Evolutionary conservation across 2,329 filamentous ascomycete genomes (phyloP).

Genomic region (Colletotrichum sp.): DNA sequence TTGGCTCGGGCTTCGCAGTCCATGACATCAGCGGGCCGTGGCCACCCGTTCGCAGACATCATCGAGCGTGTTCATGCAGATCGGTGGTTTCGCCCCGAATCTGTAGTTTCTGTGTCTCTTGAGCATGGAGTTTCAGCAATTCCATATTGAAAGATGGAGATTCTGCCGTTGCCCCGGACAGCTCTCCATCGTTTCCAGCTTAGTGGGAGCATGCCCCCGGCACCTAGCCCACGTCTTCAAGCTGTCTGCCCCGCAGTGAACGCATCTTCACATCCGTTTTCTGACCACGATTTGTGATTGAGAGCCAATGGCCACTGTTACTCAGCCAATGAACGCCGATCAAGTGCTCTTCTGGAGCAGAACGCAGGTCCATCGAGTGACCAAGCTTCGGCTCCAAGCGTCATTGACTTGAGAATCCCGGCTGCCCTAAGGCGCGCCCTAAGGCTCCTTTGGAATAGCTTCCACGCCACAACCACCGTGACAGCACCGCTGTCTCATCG

Average conservation of each 20-base stretch:
- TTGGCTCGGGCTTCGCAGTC: neutral
- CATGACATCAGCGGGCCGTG: slow-evolving; percentile 2
- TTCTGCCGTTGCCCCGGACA: neutral
- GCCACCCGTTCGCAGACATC: neutral
- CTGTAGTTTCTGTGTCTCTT: neutral
- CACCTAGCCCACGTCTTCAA: neutral
- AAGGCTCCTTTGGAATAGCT: neutral
- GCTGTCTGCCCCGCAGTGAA: neutral
- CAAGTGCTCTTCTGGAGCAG: neutral
- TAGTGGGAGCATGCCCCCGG: neutral
- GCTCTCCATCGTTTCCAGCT: neutral
- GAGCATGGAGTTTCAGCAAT: neutral
- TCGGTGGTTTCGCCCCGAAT: neutral
- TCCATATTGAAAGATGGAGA: neutral
- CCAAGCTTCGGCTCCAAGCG: neutral
- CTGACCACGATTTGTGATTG: neutral
- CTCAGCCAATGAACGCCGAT: neutral
- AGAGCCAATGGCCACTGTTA: neutral
- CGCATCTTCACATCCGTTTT: neutral
- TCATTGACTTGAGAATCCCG: neutral
- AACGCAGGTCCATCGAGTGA: neutral
- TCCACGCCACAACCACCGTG: neutral
- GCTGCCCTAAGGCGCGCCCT: neutral
- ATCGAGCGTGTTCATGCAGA: neutral
- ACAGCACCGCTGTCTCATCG: neutral